These are phyloP conservation scores for Penicillium occitanis DNA, from an alignment of 2,329 filamentous ascomycete species.

Conservation along the genomic window DNA sequence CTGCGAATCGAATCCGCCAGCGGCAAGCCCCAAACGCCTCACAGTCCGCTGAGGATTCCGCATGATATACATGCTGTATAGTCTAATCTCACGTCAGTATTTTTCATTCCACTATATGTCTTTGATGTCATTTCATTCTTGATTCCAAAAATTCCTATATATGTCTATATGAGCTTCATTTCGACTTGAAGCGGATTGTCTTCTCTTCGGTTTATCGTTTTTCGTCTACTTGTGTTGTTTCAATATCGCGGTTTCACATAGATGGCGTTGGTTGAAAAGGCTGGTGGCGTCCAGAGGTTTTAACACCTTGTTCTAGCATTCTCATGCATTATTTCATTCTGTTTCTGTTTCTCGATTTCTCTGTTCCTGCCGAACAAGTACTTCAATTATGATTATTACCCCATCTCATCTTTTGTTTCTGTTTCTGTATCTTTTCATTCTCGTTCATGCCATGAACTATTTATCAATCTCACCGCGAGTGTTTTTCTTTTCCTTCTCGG, in stretches of 20 bases:
- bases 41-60: constrained; percentile 36
- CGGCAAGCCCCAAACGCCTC: constrained; percentile 31
- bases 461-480: constrained; percentile 1
- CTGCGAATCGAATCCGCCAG: constrained; percentile 73
- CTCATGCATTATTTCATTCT: constrained; percentile 13
- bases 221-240: constrained; percentile 25
- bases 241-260: constrained; percentile 34
- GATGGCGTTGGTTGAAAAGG: constrained; percentile 39
- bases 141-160: constrained; percentile 19
- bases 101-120: constrained; percentile 29
- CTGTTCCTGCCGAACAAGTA: background rate
- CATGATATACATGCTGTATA: constrained; percentile 36
- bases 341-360: constrained; percentile 19
- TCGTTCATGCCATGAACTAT: background rate
- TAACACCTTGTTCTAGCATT: constrained; percentile 12
- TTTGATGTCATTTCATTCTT: constrained; percentile 25
- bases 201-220: constrained; percentile 28
- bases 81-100: constrained; percentile 30
- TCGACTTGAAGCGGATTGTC: constrained; percentile 6
- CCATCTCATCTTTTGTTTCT: constrained; percentile 1
- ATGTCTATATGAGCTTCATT: constrained; percentile 36
- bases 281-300: constrained; percentile 32
- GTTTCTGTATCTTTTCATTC: background rate
- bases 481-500: background rate
- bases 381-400: constrained; percentile 6